Evolutionary conservation across 2,329 filamentous ascomycete species (phyloP).

Genomic region (Trichoderma sp.): DNA sequence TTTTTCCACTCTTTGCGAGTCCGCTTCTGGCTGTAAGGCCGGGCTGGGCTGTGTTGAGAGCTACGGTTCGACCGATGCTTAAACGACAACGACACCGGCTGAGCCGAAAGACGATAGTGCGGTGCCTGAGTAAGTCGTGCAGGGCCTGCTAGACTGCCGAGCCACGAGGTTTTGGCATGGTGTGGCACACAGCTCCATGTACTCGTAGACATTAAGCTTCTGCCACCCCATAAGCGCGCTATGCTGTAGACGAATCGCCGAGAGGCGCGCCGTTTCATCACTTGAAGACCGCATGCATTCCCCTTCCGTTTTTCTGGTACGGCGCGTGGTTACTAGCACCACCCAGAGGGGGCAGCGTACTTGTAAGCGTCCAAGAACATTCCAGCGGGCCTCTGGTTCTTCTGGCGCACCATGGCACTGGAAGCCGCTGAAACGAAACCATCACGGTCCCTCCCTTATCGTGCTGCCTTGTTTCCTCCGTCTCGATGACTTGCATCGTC

Average conservation of each 20-base stretch:
- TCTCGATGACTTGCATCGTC: neutral
- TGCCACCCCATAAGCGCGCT: constrained; percentile 21
- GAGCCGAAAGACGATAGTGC: constrained; percentile 20
- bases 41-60: neutral
- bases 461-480: neutral
- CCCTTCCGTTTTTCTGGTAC: constrained; percentile 1
- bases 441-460: neutral
- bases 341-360: neutral
- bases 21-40: neutral
- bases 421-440: neutral
- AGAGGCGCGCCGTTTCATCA: constrained; percentile 22
- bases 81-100: constrained; percentile 2
- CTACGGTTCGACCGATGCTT: constrained; percentile 1
- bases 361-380: constrained; percentile 10
- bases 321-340: neutral
- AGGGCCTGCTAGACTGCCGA: constrained; percentile 22
- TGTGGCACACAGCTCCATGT: constrained; percentile 22
- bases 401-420: neutral
- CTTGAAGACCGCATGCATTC: constrained; percentile 3
- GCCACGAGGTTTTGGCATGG: constrained; percentile 25
- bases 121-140: constrained; percentile 25
- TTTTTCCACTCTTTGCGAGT: neutral
- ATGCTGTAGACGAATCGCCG: constrained; percentile 15
- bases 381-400: constrained; percentile 1
- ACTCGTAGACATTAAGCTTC: constrained; percentile 25